A percentile compares a stretch with the other conserved stretches of the same genome.
These are phyloP conservation scores for Bacterosira constricta DNA, from an alignment of 108 stramenopile genomes.

Conservation along the genomic window DNA sequence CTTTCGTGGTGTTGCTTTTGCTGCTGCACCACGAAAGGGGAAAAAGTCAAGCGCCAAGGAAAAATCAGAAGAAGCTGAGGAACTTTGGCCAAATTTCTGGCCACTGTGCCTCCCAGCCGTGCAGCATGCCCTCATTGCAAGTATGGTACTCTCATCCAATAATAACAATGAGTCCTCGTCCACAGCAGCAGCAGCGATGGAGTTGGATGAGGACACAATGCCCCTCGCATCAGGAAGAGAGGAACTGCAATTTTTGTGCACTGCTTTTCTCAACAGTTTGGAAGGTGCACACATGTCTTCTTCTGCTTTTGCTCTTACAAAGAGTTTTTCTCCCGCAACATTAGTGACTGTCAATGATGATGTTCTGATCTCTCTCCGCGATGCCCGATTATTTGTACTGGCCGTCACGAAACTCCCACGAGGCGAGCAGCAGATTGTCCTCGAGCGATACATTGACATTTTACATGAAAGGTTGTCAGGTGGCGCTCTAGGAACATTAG, in stretches of 20 bases:
- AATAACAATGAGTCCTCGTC: conserved; percentile 9
- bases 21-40: conserved; percentile 18
- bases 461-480: conserved; percentile 21
- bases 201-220: conserved; percentile 23
- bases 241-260: conserved; percentile 19
- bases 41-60: neutral
- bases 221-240: conserved; percentile 9
- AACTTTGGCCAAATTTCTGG: conserved; percentile 17
- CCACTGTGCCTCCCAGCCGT: conserved; percentile 51
- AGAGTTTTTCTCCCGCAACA: too few relatives aligned
- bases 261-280: conserved; percentile 24
- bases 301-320: neutral
- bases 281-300: conserved; percentile 7
- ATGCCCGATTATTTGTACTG: conserved; percentile 54
- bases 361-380: conserved; percentile 50
- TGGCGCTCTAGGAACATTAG: neutral
- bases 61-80: neutral
- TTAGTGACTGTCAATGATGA: conserved; percentile 40
- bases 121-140: conserved; percentile 59
- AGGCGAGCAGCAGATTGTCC: conserved; percentile 27
- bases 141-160: conserved; percentile 47
- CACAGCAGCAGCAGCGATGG: conserved; percentile 38
- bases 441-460: conserved; percentile 43
- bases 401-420: conserved; percentile 51
- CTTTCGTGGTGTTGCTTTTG: too few relatives aligned